These are phyloP conservation scores for Plasmodium cynomolgi DNA, from an alignment of 169 alveolate genomes.

Conservation along the genomic window DNA sequence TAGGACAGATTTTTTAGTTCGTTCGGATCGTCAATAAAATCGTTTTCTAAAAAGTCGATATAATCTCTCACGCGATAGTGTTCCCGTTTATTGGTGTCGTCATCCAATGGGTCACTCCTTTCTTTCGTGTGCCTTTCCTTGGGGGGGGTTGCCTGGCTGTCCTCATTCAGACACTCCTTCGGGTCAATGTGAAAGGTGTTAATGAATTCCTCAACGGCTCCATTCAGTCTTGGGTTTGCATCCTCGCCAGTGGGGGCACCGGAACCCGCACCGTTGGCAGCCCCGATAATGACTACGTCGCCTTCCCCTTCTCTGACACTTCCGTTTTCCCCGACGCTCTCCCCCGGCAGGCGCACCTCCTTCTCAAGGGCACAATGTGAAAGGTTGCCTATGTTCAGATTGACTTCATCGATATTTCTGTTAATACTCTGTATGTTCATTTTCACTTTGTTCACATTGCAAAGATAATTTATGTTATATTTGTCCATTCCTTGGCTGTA, in stretches of 20 bases:
- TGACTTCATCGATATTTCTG: conserved; percentile 16
- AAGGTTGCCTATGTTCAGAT: not conserved
- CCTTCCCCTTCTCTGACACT: not conserved
- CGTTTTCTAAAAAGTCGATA: conserved; percentile 5
- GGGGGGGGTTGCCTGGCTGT: not conserved
- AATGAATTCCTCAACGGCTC: not conserved
- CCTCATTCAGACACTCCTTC: not conserved
- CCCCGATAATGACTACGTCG: no score
- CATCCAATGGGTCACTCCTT: not conserved
- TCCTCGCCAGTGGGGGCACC: not conserved
- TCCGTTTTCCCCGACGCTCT: not conserved
- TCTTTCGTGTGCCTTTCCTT: not conserved
- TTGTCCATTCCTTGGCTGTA: not conserved
- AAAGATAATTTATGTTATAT: conserved; percentile 19
- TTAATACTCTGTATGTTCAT: conserved; percentile 6
- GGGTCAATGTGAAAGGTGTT: not conserved
- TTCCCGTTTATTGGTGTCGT: not conserved
- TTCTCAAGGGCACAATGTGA: not conserved
- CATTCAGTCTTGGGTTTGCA: not conserved
- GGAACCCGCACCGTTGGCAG: not conserved
- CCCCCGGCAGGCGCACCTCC: not conserved
- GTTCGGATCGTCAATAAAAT: conserved; percentile 33
- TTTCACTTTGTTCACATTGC: conserved; percentile 22
- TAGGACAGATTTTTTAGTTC: conserved; percentile 49
- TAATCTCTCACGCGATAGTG: conserved; percentile 13